Conservation (phyloP, 2,329 filamentous ascomycete species). For the Fusarium oxysporum region DNA sequence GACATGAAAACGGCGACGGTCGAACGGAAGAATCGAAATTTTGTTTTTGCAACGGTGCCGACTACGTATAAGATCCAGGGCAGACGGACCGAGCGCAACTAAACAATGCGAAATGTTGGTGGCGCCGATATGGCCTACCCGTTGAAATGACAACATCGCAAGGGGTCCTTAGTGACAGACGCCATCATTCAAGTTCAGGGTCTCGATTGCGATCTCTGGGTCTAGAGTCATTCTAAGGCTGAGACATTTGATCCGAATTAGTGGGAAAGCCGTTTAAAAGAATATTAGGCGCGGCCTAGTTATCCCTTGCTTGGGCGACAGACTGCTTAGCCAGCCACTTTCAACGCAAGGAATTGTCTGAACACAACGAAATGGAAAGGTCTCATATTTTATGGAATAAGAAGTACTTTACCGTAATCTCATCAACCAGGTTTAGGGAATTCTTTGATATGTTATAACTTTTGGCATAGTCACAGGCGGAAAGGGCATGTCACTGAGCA, state of each 20-base stretch:
- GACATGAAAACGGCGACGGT: not conserved
- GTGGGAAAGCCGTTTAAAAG: not conserved
- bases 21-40: too few relatives aligned
- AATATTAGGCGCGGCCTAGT: not conserved
- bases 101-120: not conserved
- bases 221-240: not conserved
- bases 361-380: not conserved
- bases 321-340: not conserved
- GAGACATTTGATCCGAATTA: not conserved
- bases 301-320: not conserved
- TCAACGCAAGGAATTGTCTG: not conserved
- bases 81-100: not conserved
- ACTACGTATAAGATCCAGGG: not conserved
- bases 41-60: not conserved
- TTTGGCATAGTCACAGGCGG: not conserved
- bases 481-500: not conserved
- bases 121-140: not conserved
- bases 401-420: not conserved
- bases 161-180: not conserved
- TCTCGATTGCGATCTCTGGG: not conserved
- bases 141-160: not conserved
- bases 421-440: fast-evolving
- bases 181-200: not conserved
- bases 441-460: fast-evolving
- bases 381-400: fast-evolving